phyloP scores from a whole-genome alignment of 495 filamentous ascomycete species.

The Penicillium arizonense region DNA sequence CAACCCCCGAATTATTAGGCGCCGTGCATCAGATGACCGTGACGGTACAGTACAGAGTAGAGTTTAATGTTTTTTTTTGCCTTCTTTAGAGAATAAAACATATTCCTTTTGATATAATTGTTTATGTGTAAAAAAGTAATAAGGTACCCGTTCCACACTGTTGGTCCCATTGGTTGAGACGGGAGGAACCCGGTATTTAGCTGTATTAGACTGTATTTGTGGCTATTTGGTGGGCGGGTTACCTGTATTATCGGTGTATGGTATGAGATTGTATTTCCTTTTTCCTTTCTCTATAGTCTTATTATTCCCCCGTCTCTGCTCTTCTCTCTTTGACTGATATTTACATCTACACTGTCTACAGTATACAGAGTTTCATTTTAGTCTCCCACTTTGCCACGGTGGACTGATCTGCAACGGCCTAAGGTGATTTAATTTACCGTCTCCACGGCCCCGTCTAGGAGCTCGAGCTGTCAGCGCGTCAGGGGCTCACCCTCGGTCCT shows the following conservation, averaged over 20 bases:
- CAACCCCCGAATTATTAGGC: constrained; percentile 21
- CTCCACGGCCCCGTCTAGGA: constrained; percentile 41
- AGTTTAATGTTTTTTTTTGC: too few species aligned
- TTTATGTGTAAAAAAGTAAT: constrained; percentile 3
- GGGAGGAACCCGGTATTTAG: constrained; percentile 13
- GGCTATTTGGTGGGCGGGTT: background rate
- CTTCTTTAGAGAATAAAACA: background rate
- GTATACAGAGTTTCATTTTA: too few species aligned
- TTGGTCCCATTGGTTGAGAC: constrained; percentile 16
- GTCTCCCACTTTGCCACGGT: constrained; percentile 11
- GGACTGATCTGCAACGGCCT: constrained; percentile 30
- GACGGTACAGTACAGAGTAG: background rate
- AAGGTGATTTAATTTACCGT: constrained; percentile 33
- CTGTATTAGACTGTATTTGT: constrained; percentile 12
- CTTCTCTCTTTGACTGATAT: background rate
- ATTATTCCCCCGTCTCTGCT: too few species aligned
- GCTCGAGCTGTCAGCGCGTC: constrained; percentile 44
- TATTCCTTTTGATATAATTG: background rate
- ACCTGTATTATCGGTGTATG: background rate
- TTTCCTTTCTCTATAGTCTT: background rate
- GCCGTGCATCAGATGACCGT: constrained; percentile 14
- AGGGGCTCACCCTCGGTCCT: constrained; percentile 39
- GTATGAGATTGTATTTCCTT: background rate
- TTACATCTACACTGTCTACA: background rate
- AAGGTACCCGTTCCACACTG: constrained; percentile 14